phyloP scores from a whole-genome alignment of 2,329 filamentous ascomycete species.

The Aspergillus novoparasiticus region DNA sequence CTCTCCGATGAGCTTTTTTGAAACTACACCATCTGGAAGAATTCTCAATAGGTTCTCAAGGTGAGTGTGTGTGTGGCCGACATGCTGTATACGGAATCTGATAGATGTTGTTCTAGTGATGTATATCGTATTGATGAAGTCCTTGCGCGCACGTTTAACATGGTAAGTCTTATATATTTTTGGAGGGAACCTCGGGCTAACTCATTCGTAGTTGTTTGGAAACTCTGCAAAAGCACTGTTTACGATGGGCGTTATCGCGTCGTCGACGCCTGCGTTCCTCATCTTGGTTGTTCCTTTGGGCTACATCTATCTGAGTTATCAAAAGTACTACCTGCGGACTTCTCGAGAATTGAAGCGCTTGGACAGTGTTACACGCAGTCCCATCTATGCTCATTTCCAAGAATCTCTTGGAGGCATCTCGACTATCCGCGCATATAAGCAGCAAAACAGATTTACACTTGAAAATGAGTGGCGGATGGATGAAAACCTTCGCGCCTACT shows the following conservation, averaged over 20 bases:
- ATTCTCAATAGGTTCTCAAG: slow-evolving; percentile 96
- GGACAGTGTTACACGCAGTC: slow-evolving; percentile 92
- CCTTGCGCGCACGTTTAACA: slow-evolving; percentile 94
- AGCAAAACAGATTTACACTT: slow-evolving; percentile 80
- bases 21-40: slow-evolving; percentile 93
- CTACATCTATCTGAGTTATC: slow-evolving; percentile 85
- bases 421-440: slow-evolving; percentile 92
- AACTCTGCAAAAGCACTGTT: slow-evolving; percentile 76
- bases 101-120: slow-evolving; percentile 42
- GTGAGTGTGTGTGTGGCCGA: slow-evolving; percentile 48
- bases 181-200: slow-evolving; percentile 17
- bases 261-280: slow-evolving; percentile 78
- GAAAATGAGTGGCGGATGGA: slow-evolving; percentile 99
- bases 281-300: slow-evolving; percentile 78
- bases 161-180: slow-evolving; percentile 53
- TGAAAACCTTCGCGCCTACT: slow-evolving; percentile 90
- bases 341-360: slow-evolving; percentile 95
- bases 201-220: slow-evolving; percentile 61
- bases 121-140: slow-evolving; percentile 80
- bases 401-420: slow-evolving; percentile 92
- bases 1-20: slow-evolving; percentile 98
- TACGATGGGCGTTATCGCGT: slow-evolving; percentile 82
- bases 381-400: slow-evolving; percentile 98
- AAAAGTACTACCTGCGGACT: slow-evolving; percentile 94
- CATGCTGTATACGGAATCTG: slow-evolving; percentile 1